Evolutionary conservation across 768 basidiomycete genomes (phyloP).

Genomic region (Boletus reticulatus): DNA sequence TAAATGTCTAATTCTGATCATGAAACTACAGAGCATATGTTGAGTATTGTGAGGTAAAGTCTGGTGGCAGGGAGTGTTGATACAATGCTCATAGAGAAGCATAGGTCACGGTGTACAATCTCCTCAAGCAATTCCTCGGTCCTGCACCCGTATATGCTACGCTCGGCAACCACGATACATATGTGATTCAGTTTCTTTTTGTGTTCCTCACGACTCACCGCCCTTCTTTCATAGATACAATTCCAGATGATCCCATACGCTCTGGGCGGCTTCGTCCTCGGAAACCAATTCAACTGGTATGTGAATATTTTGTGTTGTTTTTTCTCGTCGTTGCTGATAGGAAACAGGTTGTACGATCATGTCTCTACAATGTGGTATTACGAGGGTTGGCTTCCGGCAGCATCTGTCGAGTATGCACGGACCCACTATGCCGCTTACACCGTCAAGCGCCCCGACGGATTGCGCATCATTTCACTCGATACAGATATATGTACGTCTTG

Average conservation of each 20-base stretch:
- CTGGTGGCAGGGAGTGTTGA: not conserved
- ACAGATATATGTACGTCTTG: constrained; percentile 44
- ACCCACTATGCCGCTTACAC: constrained; percentile 49
- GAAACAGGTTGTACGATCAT: constrained; percentile 47
- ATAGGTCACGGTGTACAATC: constrained; percentile 57
- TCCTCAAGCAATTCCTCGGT: constrained; percentile 57
- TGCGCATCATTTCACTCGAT: constrained; percentile 50
- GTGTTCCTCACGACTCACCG: not conserved
- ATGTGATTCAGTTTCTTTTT: constrained; percentile 35
- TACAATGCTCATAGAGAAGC: not conserved
- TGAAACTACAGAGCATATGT: constrained; percentile 46
- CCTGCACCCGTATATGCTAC: constrained; percentile 67
- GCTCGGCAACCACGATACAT: constrained; percentile 74
- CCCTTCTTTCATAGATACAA: constrained; percentile 9
- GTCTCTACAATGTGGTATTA: constrained; percentile 45
- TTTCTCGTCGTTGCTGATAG: not conserved
- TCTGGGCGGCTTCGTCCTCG: constrained; percentile 30
- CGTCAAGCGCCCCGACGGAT: constrained; percentile 41
- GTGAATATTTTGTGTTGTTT: not conserved
- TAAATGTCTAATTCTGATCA: not conserved
- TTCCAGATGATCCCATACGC: constrained; percentile 40
- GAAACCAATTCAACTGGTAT: constrained; percentile 43
- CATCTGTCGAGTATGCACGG: constrained; percentile 37
- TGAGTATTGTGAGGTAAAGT: constrained; percentile 54
- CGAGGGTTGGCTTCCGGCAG: constrained; percentile 43